Evolutionary conservation across 2,329 filamentous ascomycete genomes (phyloP), one percentile per base, ranked within the genome.

Genomic region (Colletotrichum endophyticum): DNA sequence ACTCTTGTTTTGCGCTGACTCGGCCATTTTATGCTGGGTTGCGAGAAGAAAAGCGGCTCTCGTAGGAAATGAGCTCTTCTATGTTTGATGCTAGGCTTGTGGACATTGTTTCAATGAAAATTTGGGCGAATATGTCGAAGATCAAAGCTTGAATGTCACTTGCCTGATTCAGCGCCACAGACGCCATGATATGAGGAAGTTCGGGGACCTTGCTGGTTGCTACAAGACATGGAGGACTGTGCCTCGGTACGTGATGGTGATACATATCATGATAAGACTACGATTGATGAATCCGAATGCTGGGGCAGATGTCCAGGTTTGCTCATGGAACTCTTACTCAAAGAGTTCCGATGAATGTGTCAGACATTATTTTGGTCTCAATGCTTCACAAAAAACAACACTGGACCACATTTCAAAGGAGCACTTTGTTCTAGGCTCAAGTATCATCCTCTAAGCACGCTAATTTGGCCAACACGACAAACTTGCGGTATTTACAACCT

Each of bases 401-500:
- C n/a, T 13, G 6, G 44, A 22, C 4, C 2, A 22, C 12, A 11
- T 22, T 22, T 13, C 12, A 25, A 22, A 53, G n/a, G n/a, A 1
- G 12, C 11, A 0, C 44, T 53, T 53, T 53, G n/a, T 22, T 53
- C 3, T 22, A 1, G 3, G 6, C 6, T 49, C n/a, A 1, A 12
- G 5, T 53, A 12, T 0, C 44, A 22, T 22, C 11, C 44, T 49
- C 3, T 6, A n/a, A 1, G 56, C 25, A 3, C 15, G 56, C 56
- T n/a, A 59, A 16, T 30, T 59, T 59, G 56, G 8, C 8, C 4
- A 13, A 9, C 1, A 27, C 22, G 2, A 53, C 1, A 8, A 22
- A 53, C 6, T 22, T 13, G 0, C 44, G 3, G 0, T 0, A 8
- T 22, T 0, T 3, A 53, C n/a, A 25, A 53, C 12, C 8, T 53